phyloP scores from a whole-genome alignment of 257 asterid species.

The Eucommia ulmoides region DNA sequence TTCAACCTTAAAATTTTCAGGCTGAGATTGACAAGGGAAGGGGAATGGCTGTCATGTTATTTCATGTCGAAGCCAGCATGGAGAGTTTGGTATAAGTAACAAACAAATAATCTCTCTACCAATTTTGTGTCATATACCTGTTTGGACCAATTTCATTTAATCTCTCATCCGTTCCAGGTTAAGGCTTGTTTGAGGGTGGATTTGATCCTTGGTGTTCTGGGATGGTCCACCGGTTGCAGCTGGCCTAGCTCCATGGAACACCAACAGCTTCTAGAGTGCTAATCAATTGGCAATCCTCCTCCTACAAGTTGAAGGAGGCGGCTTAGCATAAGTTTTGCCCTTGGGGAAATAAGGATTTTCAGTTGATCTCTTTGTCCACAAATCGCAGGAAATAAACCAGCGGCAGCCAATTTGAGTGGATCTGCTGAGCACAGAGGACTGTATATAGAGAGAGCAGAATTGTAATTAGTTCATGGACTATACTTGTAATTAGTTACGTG shows the following conservation, averaged over 20 bases:
- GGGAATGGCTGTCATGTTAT: conserved; percentile 72
- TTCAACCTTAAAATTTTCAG: conserved; percentile 20
- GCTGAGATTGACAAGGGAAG: conserved; percentile 65
- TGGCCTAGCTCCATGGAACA: conserved; percentile 47
- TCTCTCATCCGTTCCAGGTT: conserved; percentile 26
- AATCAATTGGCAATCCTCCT: no score
- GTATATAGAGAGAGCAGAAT: conserved; percentile 48
- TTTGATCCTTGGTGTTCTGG: conserved; percentile 67
- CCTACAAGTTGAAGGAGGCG: no score
- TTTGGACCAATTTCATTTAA: no score
- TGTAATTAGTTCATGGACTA: no score
- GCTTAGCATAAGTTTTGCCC: conserved; percentile 45
- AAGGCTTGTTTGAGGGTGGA: conserved; percentile 61
- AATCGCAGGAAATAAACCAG: background rate
- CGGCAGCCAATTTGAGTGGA: background rate
- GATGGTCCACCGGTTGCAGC: conserved; percentile 94
- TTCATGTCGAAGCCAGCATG: conserved; percentile 65
- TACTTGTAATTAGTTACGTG: no score
- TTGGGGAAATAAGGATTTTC: conserved; percentile 6
- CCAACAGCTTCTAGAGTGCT: conserved; percentile 49
- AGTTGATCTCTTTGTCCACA: conserved; percentile 15
- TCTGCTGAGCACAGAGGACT: conserved; percentile 16
- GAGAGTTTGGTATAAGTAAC: conserved; percentile 55
- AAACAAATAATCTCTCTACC: no score
- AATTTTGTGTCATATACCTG: no score